These are phyloP conservation scores for Neurospora cerealis DNA, from an alignment of 495 filamentous ascomycete species.

Conservation along the genomic window DNA sequence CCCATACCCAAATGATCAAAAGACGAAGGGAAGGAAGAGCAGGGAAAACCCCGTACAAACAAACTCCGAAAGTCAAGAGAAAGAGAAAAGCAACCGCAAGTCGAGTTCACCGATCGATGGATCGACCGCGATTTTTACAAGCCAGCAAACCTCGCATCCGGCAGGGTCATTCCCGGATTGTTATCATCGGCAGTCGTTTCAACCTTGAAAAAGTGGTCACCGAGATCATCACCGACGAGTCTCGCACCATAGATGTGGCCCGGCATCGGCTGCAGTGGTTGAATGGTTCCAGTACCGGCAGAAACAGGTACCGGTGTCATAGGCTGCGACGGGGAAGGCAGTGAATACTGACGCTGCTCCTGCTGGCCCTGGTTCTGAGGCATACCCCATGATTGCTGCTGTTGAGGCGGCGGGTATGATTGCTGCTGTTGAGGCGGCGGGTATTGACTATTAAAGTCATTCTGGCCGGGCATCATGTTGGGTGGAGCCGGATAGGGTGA, in stretches of 20 bases:
- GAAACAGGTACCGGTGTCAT: not conserved
- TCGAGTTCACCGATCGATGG: not conserved
- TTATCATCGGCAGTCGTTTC: not conserved
- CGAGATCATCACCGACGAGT: not conserved
- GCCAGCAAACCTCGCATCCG: not conserved
- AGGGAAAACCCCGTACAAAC: not conserved
- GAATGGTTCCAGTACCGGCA: not conserved
- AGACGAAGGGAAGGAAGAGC: not conserved
- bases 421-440: not conserved
- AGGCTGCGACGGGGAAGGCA: not conserved
- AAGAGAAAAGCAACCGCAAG: not conserved
- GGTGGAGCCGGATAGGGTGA: not conserved
- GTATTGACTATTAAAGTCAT: not conserved
- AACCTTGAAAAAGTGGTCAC: not conserved
- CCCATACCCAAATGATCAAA: not conserved
- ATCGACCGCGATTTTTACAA: not conserved
- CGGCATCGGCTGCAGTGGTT: not conserved
- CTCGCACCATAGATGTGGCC: not conserved
- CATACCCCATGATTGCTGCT: not conserved
- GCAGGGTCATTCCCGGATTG: not conserved
- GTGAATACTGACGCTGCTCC: not conserved
- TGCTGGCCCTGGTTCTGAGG: not conserved
- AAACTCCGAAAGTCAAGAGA: not conserved
- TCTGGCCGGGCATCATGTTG: not conserved
- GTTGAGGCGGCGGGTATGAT: not conserved